Evolutionary conservation across 2,329 filamentous ascomycete genomes (phyloP).

Genomic region (Exserohilum turcica): DNA sequence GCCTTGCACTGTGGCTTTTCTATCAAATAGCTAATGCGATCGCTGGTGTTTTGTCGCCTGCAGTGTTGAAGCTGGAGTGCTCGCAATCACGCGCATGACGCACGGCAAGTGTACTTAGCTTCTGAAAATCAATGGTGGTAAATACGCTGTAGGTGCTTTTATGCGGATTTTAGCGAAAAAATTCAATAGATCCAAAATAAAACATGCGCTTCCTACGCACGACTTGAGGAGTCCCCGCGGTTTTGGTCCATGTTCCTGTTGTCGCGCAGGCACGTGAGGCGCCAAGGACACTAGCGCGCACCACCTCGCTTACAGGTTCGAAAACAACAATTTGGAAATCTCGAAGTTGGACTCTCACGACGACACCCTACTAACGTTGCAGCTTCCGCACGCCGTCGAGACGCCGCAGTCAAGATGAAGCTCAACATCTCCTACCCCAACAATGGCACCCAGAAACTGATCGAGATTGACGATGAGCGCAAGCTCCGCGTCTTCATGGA

Average conservation of each 20-base stretch:
- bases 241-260: not conserved
- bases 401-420: constrained; percentile 66
- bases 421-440: constrained; percentile 87
- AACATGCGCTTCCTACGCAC: no score
- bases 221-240: not conserved
- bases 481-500: constrained; percentile 99
- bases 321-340: constrained; percentile 18
- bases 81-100: not conserved
- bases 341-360: constrained; percentile 22
- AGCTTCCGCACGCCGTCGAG: constrained; percentile 40
- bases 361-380: constrained; percentile 47
- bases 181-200: no score
- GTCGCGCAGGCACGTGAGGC: constrained; percentile 16
- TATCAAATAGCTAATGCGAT: not conserved
- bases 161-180: not conserved
- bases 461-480: constrained; percentile 99
- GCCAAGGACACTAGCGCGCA: constrained; percentile 14
- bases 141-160: not conserved
- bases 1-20: not conserved
- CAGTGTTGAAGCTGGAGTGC: not conserved
- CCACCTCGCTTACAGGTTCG: constrained; percentile 12
- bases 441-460: constrained; percentile 99
- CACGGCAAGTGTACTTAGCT: not conserved
- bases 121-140: no score
- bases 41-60: not conserved